Percentiles rank a stretch among this genome's conserved stretches.
These are phyloP conservation scores for Candida parachauliodes DNA, from an alignment of 805 yeast species.

Conservation along the genomic window DNA sequence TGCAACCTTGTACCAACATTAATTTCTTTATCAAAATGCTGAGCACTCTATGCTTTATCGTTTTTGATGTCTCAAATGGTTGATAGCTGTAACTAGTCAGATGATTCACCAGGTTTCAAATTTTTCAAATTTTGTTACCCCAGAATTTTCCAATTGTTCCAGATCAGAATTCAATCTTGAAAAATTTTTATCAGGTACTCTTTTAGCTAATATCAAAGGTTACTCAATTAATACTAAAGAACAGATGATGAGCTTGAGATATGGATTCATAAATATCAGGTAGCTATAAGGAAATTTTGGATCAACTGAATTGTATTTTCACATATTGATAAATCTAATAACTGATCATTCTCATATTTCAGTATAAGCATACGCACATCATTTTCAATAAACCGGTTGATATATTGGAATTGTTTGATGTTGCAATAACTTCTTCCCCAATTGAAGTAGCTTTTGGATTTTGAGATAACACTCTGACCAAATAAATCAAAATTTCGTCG, in stretches of 20 bases:
- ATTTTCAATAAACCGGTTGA: conserved; percentile 1
- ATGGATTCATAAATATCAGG: background rate
- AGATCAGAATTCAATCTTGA: no score
- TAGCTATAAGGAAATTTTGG: background rate
- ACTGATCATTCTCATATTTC: background rate
- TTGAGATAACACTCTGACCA: no score
- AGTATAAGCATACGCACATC: background rate
- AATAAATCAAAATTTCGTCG: no score
- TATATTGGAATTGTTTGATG: no score
- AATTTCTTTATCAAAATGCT: background rate
- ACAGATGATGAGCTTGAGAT: background rate
- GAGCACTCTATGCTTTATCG: conserved; percentile 1
- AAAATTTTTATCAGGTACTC: no score
- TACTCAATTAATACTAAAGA: background rate
- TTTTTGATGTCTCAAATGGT: no score
- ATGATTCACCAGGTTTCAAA: no score
- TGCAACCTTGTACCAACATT: conserved; percentile 1
- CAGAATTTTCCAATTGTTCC: no score
- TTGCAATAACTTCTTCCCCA: no score
- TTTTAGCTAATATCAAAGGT: background rate
- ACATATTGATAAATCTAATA: background rate
- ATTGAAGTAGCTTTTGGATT: no score
- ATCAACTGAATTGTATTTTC: background rate
- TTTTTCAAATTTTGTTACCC: no score
- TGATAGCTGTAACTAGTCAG: no score